Evolutionary conservation across 148 eudicot species (phyloP).

Genomic region (Rhododendron griersonianum): DNA sequence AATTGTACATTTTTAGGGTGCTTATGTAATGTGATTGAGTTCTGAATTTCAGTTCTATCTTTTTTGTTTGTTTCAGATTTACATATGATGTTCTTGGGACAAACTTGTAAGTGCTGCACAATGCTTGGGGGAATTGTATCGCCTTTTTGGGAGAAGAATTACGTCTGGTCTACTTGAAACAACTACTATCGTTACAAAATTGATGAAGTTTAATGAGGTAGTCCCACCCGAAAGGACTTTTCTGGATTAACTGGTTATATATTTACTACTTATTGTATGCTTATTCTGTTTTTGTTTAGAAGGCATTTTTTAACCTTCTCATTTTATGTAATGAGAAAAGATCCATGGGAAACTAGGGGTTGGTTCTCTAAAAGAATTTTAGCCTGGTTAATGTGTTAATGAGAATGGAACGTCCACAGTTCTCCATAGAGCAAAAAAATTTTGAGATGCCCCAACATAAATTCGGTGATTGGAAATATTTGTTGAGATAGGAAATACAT

Average conservation of each 20-base stretch:
- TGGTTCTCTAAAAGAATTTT: constrained; percentile 1
- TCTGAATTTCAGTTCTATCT: not conserved
- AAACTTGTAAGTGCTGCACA: constrained; percentile 76
- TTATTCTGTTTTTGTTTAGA: not conserved
- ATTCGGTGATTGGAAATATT: not conserved
- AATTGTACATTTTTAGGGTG: not conserved
- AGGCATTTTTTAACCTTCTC: not conserved
- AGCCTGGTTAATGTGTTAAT: not conserved
- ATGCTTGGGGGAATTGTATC: constrained; percentile 91
- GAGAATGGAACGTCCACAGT: not conserved
- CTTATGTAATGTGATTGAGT: not conserved
- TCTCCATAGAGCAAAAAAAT: not conserved
- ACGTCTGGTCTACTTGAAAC: constrained; percentile 92
- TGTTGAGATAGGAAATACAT: not conserved
- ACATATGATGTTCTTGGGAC: constrained; percentile 8
- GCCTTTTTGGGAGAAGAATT: constrained; percentile 73
- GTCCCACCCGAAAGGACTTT: not conserved
- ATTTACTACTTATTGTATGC: not conserved
- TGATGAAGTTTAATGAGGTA: constrained; percentile 91
- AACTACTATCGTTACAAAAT: constrained; percentile 65
- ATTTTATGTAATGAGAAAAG: not conserved
- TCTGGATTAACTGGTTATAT: not conserved
- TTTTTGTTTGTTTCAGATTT: not conserved
- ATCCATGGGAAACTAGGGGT: not conserved
- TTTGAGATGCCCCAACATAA: not conserved